Base-by-base conservation (phyloP, 352 stramenopile genomes). In the Pythium sp. region DNA sequence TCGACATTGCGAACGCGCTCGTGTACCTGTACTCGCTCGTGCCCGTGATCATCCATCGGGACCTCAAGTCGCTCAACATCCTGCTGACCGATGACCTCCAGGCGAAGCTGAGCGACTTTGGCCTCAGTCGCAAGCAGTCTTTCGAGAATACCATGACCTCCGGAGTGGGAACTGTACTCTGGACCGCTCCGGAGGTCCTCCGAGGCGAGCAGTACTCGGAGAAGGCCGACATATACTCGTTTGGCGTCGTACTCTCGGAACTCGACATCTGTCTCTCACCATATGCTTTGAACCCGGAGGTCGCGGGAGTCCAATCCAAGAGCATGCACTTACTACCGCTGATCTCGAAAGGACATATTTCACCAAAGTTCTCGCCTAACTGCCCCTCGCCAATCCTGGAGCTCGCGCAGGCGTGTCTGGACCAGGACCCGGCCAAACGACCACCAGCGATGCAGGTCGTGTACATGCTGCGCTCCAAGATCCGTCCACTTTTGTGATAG, bases 161-260 rank as follows among this genome's bases (percentile, higher is more conserved):
- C 20, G 70, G 76, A 5, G 74, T 86, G 0, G 73, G 76, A 22
- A 83, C 78, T 22, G n/a, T 83, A 18, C 70, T 81, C 41, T 84
- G 77, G 79, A 83, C 74, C 8, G 76, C 79, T 7, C 79, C 76
- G 5, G 76, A 84, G 53, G 71, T 84, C 8, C 72, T 95, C 54
- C 57, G 65, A 26, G 77, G 80, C 24, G 72, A 84, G 46, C 58
- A 54, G 24, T 90, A 93, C 65, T 71, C 65, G 14, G 72, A 76
- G 49, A 71, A 92, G 72, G 85, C 86, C 36, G 88, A 96, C 63
- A 82, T 96, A 53, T 96, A 93, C 82, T 94, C 88, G 72, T 96
- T 92, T 58, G 88, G 88, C 69, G 85, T 95, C 58, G 88, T 95
- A 62, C 78, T 95, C 26, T 92, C 80, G 47, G 87, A 95, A 65